Evolutionary conservation across 2,329 filamentous ascomycete genomes (phyloP).

Genomic region (Colletotrichum musae): DNA sequence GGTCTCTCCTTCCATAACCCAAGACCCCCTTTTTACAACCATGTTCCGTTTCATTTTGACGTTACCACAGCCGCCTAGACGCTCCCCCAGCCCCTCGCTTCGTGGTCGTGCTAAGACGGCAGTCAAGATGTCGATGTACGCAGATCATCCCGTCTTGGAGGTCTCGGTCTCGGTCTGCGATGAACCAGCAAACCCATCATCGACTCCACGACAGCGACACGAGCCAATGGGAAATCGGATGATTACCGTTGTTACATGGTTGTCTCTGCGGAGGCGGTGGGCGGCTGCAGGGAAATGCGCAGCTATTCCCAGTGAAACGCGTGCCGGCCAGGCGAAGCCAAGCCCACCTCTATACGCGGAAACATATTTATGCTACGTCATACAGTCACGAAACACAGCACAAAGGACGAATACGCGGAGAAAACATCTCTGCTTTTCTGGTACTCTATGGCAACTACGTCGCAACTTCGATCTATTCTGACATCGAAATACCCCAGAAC

Average conservation of each 20-base stretch:
- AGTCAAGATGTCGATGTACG: conserved; percentile 1
- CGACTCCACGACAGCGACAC: conserved; percentile 1
- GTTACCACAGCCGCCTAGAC: background rate
- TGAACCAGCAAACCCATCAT: background rate
- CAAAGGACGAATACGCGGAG: conserved; percentile 13
- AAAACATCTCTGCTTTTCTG: background rate
- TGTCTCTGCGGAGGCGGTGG: conserved; percentile 14
- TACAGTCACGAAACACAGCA: conserved; percentile 4
- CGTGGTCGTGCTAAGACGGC: conserved; percentile 7
- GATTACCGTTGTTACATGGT: conserved; percentile 18
- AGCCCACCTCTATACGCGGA: conserved; percentile 25
- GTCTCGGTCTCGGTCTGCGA: conserved; percentile 18
- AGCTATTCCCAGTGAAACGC: conserved; percentile 28
- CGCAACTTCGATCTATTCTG: no score
- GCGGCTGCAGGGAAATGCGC: conserved; percentile 9
- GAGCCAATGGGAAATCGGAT: conserved; percentile 15
- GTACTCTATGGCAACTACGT: no score
- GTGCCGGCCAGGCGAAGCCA: conserved; percentile 5
- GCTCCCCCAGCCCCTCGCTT: background rate
- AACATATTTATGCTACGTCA: conserved; percentile 20
- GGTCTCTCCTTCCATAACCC: background rate
- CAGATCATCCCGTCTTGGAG: conserved; percentile 18
- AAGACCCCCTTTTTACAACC: background rate
- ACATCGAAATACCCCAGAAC: no score
- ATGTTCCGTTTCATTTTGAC: conserved; percentile 5